These are phyloP conservation scores for Monoraphidium neglectum DNA, from an alignment of 139 green algal species.

Conservation along the genomic window DNA sequence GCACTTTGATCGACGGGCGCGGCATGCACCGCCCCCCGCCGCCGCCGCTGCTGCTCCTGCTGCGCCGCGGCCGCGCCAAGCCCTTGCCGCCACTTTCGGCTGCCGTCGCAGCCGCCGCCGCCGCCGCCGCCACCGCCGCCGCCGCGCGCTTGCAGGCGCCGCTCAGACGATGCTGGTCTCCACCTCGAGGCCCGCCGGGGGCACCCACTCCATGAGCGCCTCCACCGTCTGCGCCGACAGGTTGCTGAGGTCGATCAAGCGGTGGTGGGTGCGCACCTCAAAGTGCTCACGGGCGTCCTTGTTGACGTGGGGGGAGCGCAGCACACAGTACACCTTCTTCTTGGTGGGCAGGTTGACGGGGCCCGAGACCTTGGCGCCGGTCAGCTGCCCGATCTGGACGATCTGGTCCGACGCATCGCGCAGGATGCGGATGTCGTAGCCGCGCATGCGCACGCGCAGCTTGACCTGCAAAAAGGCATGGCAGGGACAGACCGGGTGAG, in stretches of 20 bases:
- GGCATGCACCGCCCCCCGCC: too few relatives aligned
- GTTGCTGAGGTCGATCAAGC: conserved; percentile 86
- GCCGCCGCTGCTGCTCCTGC: too few relatives aligned
- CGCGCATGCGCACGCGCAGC: conserved; percentile 77
- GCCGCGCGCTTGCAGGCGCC: too few relatives aligned
- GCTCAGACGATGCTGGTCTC: conserved; percentile 44
- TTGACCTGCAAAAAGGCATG: neutral
- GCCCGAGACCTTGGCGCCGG: conserved; percentile 72
- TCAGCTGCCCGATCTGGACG: conserved; percentile 57
- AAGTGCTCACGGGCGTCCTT: conserved; percentile 94
- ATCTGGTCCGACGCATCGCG: conserved; percentile 66
- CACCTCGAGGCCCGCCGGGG: conserved; percentile 83
- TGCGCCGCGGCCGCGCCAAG: too few relatives aligned
- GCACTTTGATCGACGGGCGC: too few relatives aligned
- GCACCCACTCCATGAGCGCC: conserved; percentile 86
- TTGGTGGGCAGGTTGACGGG: conserved; percentile 79
- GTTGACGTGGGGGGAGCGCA: conserved; percentile 90
- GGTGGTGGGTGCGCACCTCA: conserved; percentile 84
- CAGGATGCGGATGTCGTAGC: conserved; percentile 69
- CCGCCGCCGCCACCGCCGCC: too few relatives aligned
- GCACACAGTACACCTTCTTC: conserved; percentile 74
- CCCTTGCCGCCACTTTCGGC: too few relatives aligned
- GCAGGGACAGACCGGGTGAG: too few relatives aligned
- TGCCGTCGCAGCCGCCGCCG: too few relatives aligned
- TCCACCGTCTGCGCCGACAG: conserved; percentile 83